phyloP scores from a whole-genome alignment of 2,329 filamentous ascomycete genomes.

The Penicillium occitanis region DNA sequence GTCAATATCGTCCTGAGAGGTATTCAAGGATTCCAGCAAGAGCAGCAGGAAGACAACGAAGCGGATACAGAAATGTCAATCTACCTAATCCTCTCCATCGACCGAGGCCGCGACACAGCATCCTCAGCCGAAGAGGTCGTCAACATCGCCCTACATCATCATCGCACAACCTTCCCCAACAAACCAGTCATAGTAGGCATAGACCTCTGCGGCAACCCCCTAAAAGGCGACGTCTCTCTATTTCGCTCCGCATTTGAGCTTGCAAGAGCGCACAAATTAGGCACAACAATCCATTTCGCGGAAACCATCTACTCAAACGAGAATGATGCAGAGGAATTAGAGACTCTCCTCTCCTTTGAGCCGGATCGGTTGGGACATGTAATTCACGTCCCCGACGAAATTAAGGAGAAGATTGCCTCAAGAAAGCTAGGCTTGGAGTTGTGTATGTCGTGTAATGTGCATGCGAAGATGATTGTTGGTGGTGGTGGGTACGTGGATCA shows the following conservation, averaged over 20 bases:
- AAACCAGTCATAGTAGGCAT: slow-evolving; percentile 61
- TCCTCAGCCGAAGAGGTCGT: slow-evolving; percentile 64
- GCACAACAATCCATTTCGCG: slow-evolving; percentile 75
- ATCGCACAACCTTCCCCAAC: slow-evolving; percentile 45
- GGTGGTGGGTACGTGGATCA: slow-evolving; percentile 64
- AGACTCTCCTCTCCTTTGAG: slow-evolving; percentile 62
- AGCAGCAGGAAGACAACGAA: neutral
- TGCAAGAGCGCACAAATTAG: slow-evolving; percentile 61
- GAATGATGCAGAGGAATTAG: slow-evolving; percentile 60
- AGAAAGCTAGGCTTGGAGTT: slow-evolving; percentile 67
- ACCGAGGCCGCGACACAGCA: slow-evolving; percentile 60
- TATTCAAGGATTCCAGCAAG: slow-evolving; percentile 55
- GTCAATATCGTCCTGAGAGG: slow-evolving; percentile 64
- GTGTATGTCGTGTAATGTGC: slow-evolving; percentile 78
- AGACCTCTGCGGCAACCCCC: slow-evolving; percentile 77
- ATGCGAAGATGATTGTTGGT: slow-evolving; percentile 65
- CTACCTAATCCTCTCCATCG: slow-evolving; percentile 71
- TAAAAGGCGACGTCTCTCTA: slow-evolving; percentile 58
- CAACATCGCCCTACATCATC: slow-evolving; percentile 61
- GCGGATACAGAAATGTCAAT: slow-evolving; percentile 53
- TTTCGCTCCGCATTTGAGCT: slow-evolving; percentile 53
- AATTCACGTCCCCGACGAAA: slow-evolving; percentile 65
- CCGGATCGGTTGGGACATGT: slow-evolving; percentile 76
- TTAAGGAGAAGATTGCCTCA: slow-evolving; percentile 57
- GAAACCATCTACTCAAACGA: slow-evolving; percentile 58